Evolutionary conservation across 768 basidiomycete genomes (phyloP).

Genomic region (Butyriboletus loyo): DNA sequence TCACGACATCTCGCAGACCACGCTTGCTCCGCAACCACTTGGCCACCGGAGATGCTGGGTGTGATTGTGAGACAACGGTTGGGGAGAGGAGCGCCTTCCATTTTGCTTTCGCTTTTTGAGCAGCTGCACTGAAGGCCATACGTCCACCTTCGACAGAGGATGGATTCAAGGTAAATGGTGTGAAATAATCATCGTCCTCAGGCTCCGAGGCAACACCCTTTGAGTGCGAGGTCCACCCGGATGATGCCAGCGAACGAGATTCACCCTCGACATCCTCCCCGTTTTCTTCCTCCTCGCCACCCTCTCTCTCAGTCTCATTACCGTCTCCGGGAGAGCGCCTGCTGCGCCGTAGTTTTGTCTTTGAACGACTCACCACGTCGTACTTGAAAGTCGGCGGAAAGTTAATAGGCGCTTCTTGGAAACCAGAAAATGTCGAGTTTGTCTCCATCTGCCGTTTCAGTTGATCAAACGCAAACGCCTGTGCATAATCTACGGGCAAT

Average conservation of each 20-base stretch:
- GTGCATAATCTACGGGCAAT: conserved; percentile 59
- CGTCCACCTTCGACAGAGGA: conserved; percentile 35
- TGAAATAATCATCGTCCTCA: conserved; percentile 43
- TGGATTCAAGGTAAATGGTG: conserved; percentile 23
- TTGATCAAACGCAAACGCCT: conserved; percentile 91
- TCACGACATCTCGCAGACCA: conserved; percentile 6
- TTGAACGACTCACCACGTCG: conserved; percentile 63
- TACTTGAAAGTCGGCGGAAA: conserved; percentile 97
- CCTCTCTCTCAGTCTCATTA: conserved; percentile 40
- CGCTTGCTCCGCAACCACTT: conserved; percentile 33
- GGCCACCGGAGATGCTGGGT: conserved; percentile 23
- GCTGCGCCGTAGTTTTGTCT: conserved; percentile 38
- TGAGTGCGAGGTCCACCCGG: conserved; percentile 46
- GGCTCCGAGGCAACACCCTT: conserved; percentile 31
- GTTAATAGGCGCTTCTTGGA: conserved; percentile 72
- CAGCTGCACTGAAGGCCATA: conserved; percentile 39
- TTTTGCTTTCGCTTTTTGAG: conserved; percentile 53
- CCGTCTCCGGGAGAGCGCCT: conserved; percentile 38
- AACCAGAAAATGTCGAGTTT: conserved; percentile 70
- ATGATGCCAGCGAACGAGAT: conserved; percentile 53
- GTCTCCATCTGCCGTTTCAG: conserved; percentile 71
- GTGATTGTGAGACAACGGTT: conserved; percentile 26
- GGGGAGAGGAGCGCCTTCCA: conserved; percentile 49
- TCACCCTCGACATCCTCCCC: conserved; percentile 46
- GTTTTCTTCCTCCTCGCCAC: conserved; percentile 32